Conservation (phyloP, 2,329 filamentous ascomycete species). For the Venturia nashicola region DNA sequence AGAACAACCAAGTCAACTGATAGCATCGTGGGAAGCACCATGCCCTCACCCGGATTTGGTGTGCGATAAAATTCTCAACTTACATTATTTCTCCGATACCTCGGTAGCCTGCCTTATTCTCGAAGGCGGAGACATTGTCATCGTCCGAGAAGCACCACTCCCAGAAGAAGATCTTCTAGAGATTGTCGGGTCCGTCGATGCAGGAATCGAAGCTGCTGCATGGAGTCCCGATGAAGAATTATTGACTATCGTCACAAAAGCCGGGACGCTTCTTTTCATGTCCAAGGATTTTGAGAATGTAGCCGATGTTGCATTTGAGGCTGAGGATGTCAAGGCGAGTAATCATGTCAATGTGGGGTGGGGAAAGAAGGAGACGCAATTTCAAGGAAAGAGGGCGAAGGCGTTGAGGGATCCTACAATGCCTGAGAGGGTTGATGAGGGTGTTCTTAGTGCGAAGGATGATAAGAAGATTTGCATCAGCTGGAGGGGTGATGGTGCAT, state of each 20-base stretch:
- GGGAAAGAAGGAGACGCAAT: slow-evolving; percentile 97
- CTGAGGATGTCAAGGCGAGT: slow-evolving; percentile 72
- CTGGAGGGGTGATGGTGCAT: slow-evolving; percentile 92
- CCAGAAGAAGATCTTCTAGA: slow-evolving; percentile 70
- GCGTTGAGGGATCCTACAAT: slow-evolving; percentile 88
- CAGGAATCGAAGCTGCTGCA: slow-evolving; percentile 73
- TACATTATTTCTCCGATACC: slow-evolving; percentile 79
- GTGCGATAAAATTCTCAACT: slow-evolving; percentile 61
- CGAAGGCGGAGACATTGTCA: slow-evolving; percentile 79
- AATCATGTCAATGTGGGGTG: slow-evolving; percentile 94
- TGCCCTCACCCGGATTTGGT: slow-evolving; percentile 64
- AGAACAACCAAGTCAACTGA: slow-evolving; percentile 27
- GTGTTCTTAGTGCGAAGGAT: slow-evolving; percentile 62
- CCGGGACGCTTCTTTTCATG: slow-evolving; percentile 78
- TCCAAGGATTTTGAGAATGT: slow-evolving; percentile 80
- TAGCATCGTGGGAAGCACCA: slow-evolving; percentile 83
- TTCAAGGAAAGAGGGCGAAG: slow-evolving; percentile 79
- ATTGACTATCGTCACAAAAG: slow-evolving; percentile 68
- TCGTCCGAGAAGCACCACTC: slow-evolving; percentile 61
- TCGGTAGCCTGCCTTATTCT: slow-evolving; percentile 70
- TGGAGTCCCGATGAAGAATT: slow-evolving; percentile 97
- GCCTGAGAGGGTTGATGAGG: slow-evolving; percentile 81
- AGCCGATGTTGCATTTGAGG: slow-evolving; percentile 57
- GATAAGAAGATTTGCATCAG: slow-evolving; percentile 61
- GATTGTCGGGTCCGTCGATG: slow-evolving; percentile 88